Evolutionary conservation across 1,284 basidiomycete genomes (phyloP).

Genomic region (Cerioporus squamosus): DNA sequence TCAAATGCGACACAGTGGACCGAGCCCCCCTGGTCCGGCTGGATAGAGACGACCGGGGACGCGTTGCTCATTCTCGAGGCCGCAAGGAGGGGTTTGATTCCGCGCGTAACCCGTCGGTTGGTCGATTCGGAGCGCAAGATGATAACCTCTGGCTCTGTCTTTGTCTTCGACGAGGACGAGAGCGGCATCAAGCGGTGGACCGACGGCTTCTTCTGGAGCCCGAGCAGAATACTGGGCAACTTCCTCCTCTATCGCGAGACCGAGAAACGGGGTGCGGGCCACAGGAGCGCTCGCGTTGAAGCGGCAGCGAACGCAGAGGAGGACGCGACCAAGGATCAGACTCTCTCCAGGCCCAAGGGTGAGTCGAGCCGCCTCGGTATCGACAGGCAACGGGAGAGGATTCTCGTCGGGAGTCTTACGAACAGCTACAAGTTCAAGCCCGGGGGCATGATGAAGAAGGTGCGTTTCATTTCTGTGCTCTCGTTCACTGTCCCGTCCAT

Average conservation of each 20-base stretch:
- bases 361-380: constrained; percentile 51
- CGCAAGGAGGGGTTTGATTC: constrained; percentile 87
- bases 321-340: constrained; percentile 40
- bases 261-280: constrained; percentile 75
- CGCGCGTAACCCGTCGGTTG: constrained; percentile 91
- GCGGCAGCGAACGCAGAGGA: constrained; percentile 31
- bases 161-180: constrained; percentile 97
- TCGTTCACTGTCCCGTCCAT: background rate
- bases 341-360: constrained; percentile 66
- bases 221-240: constrained; percentile 88
- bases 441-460: constrained; percentile 95
- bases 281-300: constrained; percentile 54
- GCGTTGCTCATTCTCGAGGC: constrained; percentile 96
- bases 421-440: constrained; percentile 91
- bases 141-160: constrained; percentile 94
- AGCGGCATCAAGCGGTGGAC: constrained; percentile 99
- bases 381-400: constrained; percentile 77
- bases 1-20: constrained; percentile 57
- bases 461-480: constrained; percentile 38
- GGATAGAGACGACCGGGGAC: constrained; percentile 95
- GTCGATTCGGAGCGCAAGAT: constrained; percentile 92
- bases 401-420: constrained; percentile 86
- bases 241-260: constrained; percentile 95
- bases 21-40: constrained; percentile 88
- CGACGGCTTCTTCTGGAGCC: constrained; percentile 94